Percentiles rank a stretch among this genome's conserved stretches.
phyloP scores from a whole-genome alignment of 257 asterid species.

The Penstemon newberryi region DNA sequence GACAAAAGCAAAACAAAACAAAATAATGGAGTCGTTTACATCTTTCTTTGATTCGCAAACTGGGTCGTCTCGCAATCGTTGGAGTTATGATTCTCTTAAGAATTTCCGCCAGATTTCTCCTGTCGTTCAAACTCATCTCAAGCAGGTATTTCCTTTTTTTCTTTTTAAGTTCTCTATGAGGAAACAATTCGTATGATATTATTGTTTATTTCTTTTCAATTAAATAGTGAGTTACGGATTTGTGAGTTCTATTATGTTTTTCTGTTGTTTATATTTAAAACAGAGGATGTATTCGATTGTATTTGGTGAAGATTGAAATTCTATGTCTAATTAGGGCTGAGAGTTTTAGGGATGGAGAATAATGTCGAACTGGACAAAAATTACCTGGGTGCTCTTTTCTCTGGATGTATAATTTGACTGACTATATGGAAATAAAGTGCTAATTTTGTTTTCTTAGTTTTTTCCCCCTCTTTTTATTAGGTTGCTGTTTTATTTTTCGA shows the following conservation, averaged over 20 bases:
- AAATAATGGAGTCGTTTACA: conserved; percentile 67
- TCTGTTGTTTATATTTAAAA: too few relatives aligned
- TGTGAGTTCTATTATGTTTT: too few relatives aligned
- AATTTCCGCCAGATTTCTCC: conserved; percentile 92
- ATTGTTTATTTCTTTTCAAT: background rate
- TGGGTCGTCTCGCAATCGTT: conserved; percentile 52
- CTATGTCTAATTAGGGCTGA: too few relatives aligned
- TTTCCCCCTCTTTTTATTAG: background rate
- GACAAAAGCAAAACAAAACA: background rate
- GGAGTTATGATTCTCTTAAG: conserved; percentile 83
- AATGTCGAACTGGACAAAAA: too few relatives aligned
- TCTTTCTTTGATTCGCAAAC: conserved; percentile 67
- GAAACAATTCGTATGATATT: background rate
- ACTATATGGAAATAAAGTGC: too few relatives aligned
- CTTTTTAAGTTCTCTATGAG: background rate
- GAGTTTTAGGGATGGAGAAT: too few relatives aligned
- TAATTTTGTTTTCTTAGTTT: background rate
- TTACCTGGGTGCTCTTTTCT: too few relatives aligned
- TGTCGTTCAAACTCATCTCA: conserved; percentile 83
- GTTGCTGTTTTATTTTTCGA: background rate
- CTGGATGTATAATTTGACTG: too few relatives aligned
- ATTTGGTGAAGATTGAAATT: too few relatives aligned
- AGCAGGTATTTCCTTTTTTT: conserved; percentile 45
- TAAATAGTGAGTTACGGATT: too few relatives aligned
- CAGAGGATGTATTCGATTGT: too few relatives aligned